A percentile compares a stretch with the other conserved stretches of the same genome.
Evolutionary conservation across 345 rosid species (phyloP).

Genomic region (Cochlearia excelsa): DNA sequence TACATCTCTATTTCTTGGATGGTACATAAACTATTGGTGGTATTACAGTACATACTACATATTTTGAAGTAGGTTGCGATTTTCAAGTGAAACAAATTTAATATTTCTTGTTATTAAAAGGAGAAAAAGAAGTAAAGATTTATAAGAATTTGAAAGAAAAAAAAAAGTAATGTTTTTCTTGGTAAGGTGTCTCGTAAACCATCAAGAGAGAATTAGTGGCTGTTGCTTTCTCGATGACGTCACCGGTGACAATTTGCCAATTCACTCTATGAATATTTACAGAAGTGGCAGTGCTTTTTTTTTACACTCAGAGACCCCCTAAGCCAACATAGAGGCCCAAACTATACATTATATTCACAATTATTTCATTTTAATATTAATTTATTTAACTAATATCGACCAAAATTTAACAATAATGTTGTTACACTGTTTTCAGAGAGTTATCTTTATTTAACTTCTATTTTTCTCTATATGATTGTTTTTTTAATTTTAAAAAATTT

Average conservation of each 20-base stretch:
- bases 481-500: no score
- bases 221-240: slow-evolving; percentile 51
- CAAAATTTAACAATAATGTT: background rate
- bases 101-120: background rate
- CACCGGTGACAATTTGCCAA: slow-evolving; percentile 29
- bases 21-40: slow-evolving; percentile 20
- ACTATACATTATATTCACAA: slow-evolving; percentile 18
- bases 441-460: no score
- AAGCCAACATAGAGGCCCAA: slow-evolving; percentile 25
- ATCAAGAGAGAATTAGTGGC: slow-evolving; percentile 36
- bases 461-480: no score
- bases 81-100: slow-evolving; percentile 4
- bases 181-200: slow-evolving; percentile 27
- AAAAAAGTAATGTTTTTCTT: background rate
- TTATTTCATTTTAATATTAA: background rate
- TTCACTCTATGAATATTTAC: slow-evolving; percentile 29
- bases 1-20: background rate
- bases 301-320: slow-evolving; percentile 16
- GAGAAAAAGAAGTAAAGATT: background rate
- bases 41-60: slow-evolving; percentile 7
- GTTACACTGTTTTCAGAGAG: background rate
- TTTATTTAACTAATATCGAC: background rate
- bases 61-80: slow-evolving; percentile 5
- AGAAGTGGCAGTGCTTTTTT: slow-evolving; percentile 31
- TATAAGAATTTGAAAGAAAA: background rate